Base-by-base conservation (phyloP, 345 rosid genomes). In the Aegle marmelos region DNA sequence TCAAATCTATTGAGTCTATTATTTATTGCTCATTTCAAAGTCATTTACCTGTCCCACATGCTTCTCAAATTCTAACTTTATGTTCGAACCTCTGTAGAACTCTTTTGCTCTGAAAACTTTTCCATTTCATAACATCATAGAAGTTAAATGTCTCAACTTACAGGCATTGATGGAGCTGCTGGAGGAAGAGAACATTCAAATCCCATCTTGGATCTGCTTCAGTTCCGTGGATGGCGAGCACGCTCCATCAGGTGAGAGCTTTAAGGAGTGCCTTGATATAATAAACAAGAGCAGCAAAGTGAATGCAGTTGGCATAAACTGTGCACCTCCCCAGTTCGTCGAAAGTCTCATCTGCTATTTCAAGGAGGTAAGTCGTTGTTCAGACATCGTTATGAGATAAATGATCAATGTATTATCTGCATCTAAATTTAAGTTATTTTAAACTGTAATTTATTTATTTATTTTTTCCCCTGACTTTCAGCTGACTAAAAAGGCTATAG, bases 161-260 rank as follows among this genome's bases (percentile, higher is more conserved):
- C 86, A 90, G 97, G 98, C 97, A 2, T 95, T 93, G 78, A 91
- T 79, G 22, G 98, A 91, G 88, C 81, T 95, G 83, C 82, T 95
- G 25, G 92, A 91, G 76, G 98, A 95, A 87, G 97, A 92, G 86
- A 86, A 92, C 34, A 62, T 92, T 7, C 75, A 86, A 10, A 91
- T 93, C 59, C 98, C 97, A 34, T 87, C 95, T 25, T 95, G 97
- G 98, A 91, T 95, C 61, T 93, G 97, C 82, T 95, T 93, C 88
- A 87, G 92, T 71, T 91, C 89, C 0, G 90, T 92, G 7, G 97
- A 95, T 45, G 98, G 98, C 11, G 90, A 86, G 80, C 92, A 90
- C 68, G 92, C 91, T 54, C 88, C 98, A 56, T 93, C 97, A 0
- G 98, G 98, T 59, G 98, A 95, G 80, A 89, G 87, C 75, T 93